Evolutionary conservation across 192 early-diverging fungal species (phyloP).

Genomic region (Podochytrium sp.): DNA sequence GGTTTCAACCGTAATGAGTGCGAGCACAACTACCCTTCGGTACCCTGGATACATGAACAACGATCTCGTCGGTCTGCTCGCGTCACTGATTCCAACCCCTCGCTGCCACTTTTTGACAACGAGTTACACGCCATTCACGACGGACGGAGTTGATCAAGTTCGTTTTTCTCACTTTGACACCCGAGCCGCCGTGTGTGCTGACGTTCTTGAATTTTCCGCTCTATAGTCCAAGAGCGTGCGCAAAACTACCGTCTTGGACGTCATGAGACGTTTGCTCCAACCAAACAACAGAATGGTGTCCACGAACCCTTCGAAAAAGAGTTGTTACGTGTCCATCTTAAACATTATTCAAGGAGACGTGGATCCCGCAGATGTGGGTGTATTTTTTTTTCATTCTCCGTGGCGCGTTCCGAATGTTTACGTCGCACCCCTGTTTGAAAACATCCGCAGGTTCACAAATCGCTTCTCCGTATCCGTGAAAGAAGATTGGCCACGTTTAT

Average conservation of each 20-base stretch:
- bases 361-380: conserved; percentile 89
- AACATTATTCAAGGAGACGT: conserved; percentile 99
- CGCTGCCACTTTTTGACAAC: conserved; percentile 96
- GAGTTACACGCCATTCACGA: conserved; percentile 95
- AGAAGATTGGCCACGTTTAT: conserved; percentile 94
- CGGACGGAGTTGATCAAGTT: conserved; percentile 85
- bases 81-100: conserved; percentile 97
- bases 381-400: not conserved
- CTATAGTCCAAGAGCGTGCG: conserved; percentile 84
- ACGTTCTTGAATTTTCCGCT: not conserved
- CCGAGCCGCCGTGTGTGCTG: not conserved
- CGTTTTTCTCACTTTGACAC: not conserved
- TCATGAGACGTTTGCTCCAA: conserved; percentile 95
- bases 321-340: conserved; percentile 96
- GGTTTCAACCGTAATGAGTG: conserved; percentile 98
- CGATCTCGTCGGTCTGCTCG: conserved; percentile 92
- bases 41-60: conserved; percentile 99
- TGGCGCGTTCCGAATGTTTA: conserved; percentile 5
- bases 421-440: not conserved
- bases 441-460: conserved; percentile 99
- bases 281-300: conserved; percentile 99
- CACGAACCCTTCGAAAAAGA: conserved; percentile 84
- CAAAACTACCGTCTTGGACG: conserved; percentile 96
- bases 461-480: conserved; percentile 92
- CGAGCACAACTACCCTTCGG: conserved; percentile 93